Evolutionary conservation across 352 stramenopile genomes (phyloP).

Genomic region (Globisporangium paddicum): DNA sequence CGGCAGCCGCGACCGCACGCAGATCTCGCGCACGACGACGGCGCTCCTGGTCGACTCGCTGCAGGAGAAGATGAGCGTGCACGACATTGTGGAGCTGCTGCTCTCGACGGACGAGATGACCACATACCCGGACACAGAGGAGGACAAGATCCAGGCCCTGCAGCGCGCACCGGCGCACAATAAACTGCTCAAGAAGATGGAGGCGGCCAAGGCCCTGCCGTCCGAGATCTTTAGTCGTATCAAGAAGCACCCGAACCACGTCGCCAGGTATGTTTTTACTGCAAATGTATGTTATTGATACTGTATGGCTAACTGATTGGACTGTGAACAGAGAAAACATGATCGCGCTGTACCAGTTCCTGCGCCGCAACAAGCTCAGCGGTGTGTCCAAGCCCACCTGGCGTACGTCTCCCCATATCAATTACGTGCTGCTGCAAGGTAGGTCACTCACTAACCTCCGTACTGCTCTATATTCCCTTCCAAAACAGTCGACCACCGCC

Average conservation of each 20-base stretch:
- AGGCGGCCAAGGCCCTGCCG: constrained; percentile 55
- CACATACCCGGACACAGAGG: constrained; percentile 26
- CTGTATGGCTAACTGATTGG: constrained; percentile 6
- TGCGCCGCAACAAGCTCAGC: constrained; percentile 62
- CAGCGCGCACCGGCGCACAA: constrained; percentile 63
- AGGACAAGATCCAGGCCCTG: constrained; percentile 35
- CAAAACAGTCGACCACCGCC: constrained; percentile 45
- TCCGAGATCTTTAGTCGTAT: constrained; percentile 57
- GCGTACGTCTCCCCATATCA: constrained; percentile 26
- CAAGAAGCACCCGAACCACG: constrained; percentile 70
- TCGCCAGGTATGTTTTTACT: constrained; percentile 28
- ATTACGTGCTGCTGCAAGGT: background rate
- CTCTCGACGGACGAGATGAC: constrained; percentile 77
- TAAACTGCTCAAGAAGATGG: constrained; percentile 83
- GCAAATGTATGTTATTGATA: background rate
- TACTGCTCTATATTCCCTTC: background rate
- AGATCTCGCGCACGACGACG: constrained; percentile 45
- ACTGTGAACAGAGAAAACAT: constrained; percentile 55
- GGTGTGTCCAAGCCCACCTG: constrained; percentile 63
- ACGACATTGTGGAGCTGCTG: constrained; percentile 76
- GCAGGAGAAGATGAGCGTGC: constrained; percentile 70
- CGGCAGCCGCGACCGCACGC: constrained; percentile 52
- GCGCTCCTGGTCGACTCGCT: constrained; percentile 44
- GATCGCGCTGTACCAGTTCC: constrained; percentile 76
- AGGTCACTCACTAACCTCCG: background rate